Evolutionary conservation across 192 early-diverging fungal genomes (phyloP).

Genomic region (Podochytrium sp.): DNA sequence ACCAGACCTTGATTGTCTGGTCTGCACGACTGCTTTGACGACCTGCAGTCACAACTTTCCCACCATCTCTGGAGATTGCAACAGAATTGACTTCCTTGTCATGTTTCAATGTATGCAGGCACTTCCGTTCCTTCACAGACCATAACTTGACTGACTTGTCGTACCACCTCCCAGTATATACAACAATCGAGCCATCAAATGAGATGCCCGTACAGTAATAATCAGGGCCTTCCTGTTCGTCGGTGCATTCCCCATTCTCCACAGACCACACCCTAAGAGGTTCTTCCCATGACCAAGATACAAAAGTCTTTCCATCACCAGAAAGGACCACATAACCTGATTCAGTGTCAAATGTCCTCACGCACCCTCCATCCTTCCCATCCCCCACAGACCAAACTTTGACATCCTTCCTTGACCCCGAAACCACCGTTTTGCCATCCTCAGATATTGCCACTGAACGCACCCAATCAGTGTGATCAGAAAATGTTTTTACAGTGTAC

Average conservation of each 20-base stretch:
- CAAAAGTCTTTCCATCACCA: constrained; percentile 47
- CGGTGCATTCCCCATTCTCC: neutral
- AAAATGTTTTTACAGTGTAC: neutral
- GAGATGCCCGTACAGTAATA: neutral
- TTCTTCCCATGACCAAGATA: neutral
- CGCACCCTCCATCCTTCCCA: neutral
- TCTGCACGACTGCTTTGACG: no score
- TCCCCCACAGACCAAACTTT: neutral
- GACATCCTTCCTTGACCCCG: neutral
- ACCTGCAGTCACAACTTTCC: neutral
- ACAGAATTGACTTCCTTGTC: neutral
- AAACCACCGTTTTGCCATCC: neutral
- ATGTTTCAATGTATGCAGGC: neutral
- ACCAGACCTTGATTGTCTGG: no score
- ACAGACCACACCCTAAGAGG: constrained; percentile 22
- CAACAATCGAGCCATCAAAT: no score
- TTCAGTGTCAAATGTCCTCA: constrained; percentile 20
- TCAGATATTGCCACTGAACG: constrained; percentile 1
- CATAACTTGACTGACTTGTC: no score
- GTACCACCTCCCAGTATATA: no score
- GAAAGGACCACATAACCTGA: constrained; percentile 15
- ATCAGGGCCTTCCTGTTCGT: no score
- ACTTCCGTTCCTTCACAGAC: no score
- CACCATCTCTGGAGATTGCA: neutral
- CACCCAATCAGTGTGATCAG: neutral